A percentile compares a stretch with the other conserved stretches of the same genome.
These are phyloP conservation scores for Agrocybe praecox DNA, from an alignment of 768 basidiomycete species.

Conservation along the genomic window DNA sequence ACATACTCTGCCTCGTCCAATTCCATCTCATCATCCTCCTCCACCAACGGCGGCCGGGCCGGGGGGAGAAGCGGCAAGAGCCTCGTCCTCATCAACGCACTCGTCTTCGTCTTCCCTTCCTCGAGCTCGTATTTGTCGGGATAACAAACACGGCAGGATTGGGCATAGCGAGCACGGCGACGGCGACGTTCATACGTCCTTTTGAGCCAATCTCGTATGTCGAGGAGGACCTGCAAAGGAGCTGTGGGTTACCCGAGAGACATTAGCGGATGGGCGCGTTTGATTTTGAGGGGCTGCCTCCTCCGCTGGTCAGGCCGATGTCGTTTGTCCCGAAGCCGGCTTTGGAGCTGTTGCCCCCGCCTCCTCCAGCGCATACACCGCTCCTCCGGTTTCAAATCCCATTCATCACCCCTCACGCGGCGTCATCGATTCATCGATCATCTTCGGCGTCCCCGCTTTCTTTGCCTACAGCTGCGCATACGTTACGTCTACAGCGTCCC, in stretches of 20 bases:
- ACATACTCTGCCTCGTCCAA: too few relatives aligned
- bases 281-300: slow-evolving; percentile 54
- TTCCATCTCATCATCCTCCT: too few relatives aligned
- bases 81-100: slow-evolving; percentile 9
- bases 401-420: too few relatives aligned
- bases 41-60: too few relatives aligned
- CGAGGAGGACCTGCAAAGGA: slow-evolving; percentile 24
- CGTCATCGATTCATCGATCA: too few relatives aligned
- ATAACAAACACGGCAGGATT: too few relatives aligned
- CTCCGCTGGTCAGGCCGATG: not conserved
- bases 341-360: not conserved
- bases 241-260: slow-evolving; percentile 30
- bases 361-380: not conserved
- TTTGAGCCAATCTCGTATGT: slow-evolving; percentile 36
- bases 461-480: too few relatives aligned
- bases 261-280: slow-evolving; percentile 44
- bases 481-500: too few relatives aligned
- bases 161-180: slow-evolving; percentile 29
- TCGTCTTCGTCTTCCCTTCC: too few relatives aligned
- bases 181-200: slow-evolving; percentile 53
- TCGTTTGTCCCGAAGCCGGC: not conserved
- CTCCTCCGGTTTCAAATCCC: not conserved
- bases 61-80: too few relatives aligned
- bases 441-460: too few relatives aligned
- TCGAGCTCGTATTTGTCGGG: not conserved